Evolutionary conservation across 2,329 filamentous ascomycete genomes (phyloP), one percentile per base, ranked within the genome.

Genomic region (Stylonectria norvegica): DNA sequence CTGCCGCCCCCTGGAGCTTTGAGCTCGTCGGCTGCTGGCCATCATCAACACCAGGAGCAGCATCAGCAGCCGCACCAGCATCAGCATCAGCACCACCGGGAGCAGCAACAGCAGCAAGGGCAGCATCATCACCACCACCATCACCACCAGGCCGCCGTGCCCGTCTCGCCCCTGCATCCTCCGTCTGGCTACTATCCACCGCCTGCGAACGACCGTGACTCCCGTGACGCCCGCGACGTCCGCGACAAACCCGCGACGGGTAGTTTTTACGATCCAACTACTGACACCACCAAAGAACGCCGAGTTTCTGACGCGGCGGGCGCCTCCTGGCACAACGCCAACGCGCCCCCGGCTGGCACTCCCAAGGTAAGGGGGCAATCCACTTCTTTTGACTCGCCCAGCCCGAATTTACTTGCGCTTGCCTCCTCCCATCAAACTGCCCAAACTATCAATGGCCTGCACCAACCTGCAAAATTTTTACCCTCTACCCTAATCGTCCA

Each of bases 241-340:
- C 68, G 63, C 57, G 66, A 67, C 38, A 68, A 69, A 56, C 55
- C 65, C 38, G 57, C 61, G 12, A 59, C 64, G 40, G 63, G 71
- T 54, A 68, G 69, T 58, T 75, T 73, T 61, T 78, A 78, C 64
- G 74, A 78, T 52, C 73, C 73, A 12, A 70, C 70, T 30, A 73
- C 70, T 30, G 74, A 78, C 61, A 68, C 67, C 45, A 69, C 66
- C 34, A 68, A 64, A 46, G 70, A 72, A 56, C 71, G 68, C 53
- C 65, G 63, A 45, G 59, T 68, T 50, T 71, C 69, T 43, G 72
- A 75, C 55, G 42, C 54, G 52, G 54, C 54, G 41, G 40, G 44
- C 47, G 44, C 53, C 29, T 66, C 69, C 53, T 73, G 71, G 69
- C 68, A 68, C 54, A 68, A 56, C 49, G 48, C 48, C 48, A 50